Evolutionary conservation across 2,329 filamentous ascomycete genomes (phyloP).

Genomic region (Lasiodiplodia citricola): DNA sequence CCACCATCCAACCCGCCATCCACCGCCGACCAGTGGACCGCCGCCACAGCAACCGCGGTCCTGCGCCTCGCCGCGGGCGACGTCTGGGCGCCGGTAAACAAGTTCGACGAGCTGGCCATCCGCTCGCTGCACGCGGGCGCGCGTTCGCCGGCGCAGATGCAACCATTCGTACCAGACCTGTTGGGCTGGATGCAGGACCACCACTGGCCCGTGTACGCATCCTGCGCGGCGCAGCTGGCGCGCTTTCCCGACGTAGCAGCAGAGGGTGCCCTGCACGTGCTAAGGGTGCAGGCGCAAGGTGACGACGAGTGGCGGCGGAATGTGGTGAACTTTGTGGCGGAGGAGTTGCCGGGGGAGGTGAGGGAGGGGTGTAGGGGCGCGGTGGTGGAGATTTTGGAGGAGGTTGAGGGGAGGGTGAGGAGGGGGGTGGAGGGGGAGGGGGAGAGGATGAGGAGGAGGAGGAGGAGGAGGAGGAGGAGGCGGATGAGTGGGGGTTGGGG

Average conservation of each 20-base stretch:
- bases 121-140: background rate
- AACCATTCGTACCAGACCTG: background rate
- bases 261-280: background rate
- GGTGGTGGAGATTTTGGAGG: background rate
- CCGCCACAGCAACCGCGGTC: no score
- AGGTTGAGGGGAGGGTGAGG: background rate
- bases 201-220: background rate
- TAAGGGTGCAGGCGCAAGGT: background rate
- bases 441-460: background rate
- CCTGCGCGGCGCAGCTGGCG: background rate
- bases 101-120: background rate
- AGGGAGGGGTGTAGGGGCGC: background rate
- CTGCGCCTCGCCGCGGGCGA: no score
- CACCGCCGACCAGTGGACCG: no score
- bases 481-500: background rate
- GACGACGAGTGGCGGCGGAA: background rate
- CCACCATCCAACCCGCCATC: background rate
- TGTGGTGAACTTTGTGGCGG: background rate
- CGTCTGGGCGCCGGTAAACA: background rate
- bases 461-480: background rate
- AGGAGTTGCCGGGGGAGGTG: background rate
- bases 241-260: background rate
- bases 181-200: background rate
- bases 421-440: background rate
- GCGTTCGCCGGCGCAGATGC: background rate